A percentile compares a stretch with the other conserved stretches of the same genome.
Evolutionary conservation across 2,329 filamentous ascomycete species (phyloP).

Genomic region (Paramyrothecium sp.): DNA sequence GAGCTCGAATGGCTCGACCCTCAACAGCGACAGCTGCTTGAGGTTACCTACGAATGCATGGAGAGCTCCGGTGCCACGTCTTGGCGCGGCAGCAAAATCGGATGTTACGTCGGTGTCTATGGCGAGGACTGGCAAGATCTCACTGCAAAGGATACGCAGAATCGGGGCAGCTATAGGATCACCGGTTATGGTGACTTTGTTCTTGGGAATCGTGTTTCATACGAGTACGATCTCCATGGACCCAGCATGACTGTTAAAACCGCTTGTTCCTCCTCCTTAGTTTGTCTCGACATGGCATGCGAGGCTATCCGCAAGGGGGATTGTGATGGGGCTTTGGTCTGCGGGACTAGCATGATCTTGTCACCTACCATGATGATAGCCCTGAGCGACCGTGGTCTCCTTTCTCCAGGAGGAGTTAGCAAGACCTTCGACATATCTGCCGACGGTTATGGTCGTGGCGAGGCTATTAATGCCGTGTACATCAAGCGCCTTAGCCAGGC

Average conservation of each 20-base stretch:
- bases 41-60: slow-evolving; percentile 12
- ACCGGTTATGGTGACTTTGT: not conserved
- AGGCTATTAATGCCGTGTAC: slow-evolving; percentile 70
- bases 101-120: slow-evolving; percentile 5
- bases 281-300: not conserved
- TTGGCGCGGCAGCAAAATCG: not conserved
- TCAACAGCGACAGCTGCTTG: slow-evolving; percentile 11
- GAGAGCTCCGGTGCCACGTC: slow-evolving; percentile 11
- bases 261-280: not conserved
- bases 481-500: slow-evolving; percentile 78
- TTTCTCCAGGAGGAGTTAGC: slow-evolving; percentile 4
- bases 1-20: not conserved
- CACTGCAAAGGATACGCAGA: not conserved
- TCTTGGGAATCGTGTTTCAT: not conserved
- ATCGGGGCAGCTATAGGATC: not conserved
- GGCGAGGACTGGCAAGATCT: slow-evolving; percentile 7
- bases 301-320: not conserved
- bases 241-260: not conserved
- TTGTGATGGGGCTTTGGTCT: not conserved
- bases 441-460: slow-evolving; percentile 78
- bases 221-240: not conserved
- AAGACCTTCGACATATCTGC: slow-evolving; percentile 57
- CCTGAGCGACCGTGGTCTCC: slow-evolving; percentile 18
- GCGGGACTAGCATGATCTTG: not conserved
- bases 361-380: slow-evolving; percentile 16